phyloP scores from a whole-genome alignment of 768 basidiomycete genomes.

The Tricholoma matsutake region DNA sequence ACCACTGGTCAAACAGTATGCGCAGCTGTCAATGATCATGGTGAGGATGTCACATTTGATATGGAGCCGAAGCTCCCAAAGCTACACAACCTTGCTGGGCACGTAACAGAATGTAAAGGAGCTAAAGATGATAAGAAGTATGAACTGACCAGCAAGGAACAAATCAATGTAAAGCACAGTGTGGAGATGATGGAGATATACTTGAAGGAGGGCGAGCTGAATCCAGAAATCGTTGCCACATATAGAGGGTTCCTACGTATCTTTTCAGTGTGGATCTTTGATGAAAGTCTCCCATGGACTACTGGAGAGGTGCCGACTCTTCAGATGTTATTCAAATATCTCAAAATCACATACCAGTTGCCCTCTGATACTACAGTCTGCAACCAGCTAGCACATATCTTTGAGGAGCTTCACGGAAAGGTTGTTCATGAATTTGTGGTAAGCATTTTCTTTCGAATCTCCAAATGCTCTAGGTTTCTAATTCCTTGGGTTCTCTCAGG shows the following conservation, averaged over 20 bases:
- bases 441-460: not conserved
- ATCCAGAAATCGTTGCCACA: no score
- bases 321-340: no score
- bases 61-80: constrained; percentile 18
- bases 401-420: constrained; percentile 19
- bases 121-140: no score
- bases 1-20: not conserved
- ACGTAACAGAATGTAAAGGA: constrained; percentile 18
- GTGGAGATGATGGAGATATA: no score
- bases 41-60: constrained; percentile 10
- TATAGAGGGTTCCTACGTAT: no score
- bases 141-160: no score
- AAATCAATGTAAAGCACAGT: no score
- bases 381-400: no score
- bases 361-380: constrained; percentile 24
- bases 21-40: not conserved
- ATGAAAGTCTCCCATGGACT: no score
- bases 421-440: constrained; percentile 22
- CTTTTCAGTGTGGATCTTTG: no score
- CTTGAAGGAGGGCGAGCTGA: no score
- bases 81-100: constrained; percentile 25
- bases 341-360: constrained; percentile 16
- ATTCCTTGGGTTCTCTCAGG: not conserved
- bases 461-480: not conserved
- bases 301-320: no score